Base-by-base conservation (phyloP, 2,329 filamentous ascomycete species). In the Pyricularia sp. region DNA sequence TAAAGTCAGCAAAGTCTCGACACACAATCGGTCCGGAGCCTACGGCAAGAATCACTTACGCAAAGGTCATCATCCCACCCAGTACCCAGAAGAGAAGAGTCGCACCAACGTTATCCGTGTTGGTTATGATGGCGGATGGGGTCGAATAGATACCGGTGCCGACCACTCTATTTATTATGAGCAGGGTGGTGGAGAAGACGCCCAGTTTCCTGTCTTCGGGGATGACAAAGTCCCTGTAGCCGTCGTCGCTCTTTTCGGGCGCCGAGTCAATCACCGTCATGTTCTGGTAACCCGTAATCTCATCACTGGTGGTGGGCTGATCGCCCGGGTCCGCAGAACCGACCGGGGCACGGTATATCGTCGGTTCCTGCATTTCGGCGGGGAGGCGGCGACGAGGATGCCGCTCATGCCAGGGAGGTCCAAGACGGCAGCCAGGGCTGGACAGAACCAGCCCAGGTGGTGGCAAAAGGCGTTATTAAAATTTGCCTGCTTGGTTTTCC, bases 131-230 rank as follows among this genome's bases (percentile, higher is more conserved):
- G 4, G 79, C 78, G 55, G 80, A 78, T 4, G 83, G 82, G 0
- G 81, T 83, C 7, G 80, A 81, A 72, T 83, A 84, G 69, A 84
- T 83, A 58, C 82, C 83, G 0, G 82, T 82, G 14, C 83, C 83
- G 68, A 83, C 79, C 55, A 82, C 79, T 2, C 81, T 79, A 72
- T 83, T 83, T 72, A 84, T 81, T 69, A 83, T 82, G 64, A 84
- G 74, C 69, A 82, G 80, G 2, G 80, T 72, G 20, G 74, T 76
- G 59, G 74, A 76, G 74, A 74, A 76, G 50, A 73, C 73, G 64
- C 75, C 75, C 63, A 76, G 71, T 66, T 76, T 76, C 61, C 75
- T 71, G 42, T 76, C 75, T 64, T 68, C 67, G 14, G 67, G 67
- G 26, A 64, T 64, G 23, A 68, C 59, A 50, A 68, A 68, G 67